Conservation (phyloP, 306 rosid genomes). For the Rosa lucieae region DNA sequence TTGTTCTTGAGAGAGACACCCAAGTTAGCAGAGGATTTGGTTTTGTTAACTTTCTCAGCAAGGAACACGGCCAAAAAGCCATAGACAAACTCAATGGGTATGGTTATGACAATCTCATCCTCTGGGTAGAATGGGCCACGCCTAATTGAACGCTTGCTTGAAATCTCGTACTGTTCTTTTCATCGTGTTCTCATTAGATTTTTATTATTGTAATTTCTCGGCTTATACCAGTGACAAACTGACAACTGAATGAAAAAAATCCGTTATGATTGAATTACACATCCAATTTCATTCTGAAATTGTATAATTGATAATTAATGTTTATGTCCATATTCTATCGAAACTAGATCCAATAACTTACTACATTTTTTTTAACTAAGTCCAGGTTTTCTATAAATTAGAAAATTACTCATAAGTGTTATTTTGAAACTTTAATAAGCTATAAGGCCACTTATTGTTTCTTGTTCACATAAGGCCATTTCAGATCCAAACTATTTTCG, state of each 20-base stretch:
- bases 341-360: too few species aligned
- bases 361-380: too few species aligned
- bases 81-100: slow-evolving; percentile 88
- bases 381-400: too few species aligned
- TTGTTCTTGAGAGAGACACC: slow-evolving; percentile 83
- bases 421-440: too few species aligned
- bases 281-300: background rate
- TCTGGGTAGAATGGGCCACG: slow-evolving; percentile 59
- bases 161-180: background rate
- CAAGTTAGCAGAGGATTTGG: slow-evolving; percentile 90
- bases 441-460: too few species aligned
- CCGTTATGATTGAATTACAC: background rate
- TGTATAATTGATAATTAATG: too few species aligned
- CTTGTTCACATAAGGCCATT: too few species aligned
- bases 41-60: slow-evolving; percentile 81
- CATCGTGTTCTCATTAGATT: background rate
- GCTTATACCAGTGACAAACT: background rate
- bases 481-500: too few species aligned
- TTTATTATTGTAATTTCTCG: background rate
- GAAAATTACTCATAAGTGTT: too few species aligned
- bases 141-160: slow-evolving; percentile 22
- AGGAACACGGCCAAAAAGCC: slow-evolving; percentile 88
- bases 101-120: slow-evolving; percentile 80
- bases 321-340: too few species aligned
- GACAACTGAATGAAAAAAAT: background rate